Percentiles rank a stretch among this genome's conserved stretches.
Evolutionary conservation across 768 basidiomycete genomes (phyloP).

Genomic region (Boletus sp.): DNA sequence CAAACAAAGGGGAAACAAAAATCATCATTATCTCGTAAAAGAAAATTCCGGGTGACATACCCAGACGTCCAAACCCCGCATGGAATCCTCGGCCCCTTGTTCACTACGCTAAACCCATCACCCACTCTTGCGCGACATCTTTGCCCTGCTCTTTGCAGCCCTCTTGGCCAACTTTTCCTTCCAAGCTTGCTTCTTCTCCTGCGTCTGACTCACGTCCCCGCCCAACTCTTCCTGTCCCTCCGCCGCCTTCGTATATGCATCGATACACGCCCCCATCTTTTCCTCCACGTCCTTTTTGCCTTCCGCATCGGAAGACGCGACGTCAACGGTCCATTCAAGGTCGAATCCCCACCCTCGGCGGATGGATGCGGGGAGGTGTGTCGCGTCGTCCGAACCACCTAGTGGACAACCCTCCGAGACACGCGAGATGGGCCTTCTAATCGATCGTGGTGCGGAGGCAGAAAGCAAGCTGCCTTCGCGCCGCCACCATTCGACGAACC

Average conservation of each 20-base stretch:
- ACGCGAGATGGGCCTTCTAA: background rate
- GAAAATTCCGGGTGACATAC: conserved; percentile 8
- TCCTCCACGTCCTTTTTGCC: conserved; percentile 42
- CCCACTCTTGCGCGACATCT: conserved; percentile 22
- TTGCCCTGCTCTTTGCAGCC: conserved; percentile 32
- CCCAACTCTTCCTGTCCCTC: conserved; percentile 53
- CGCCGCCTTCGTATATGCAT: conserved; percentile 42
- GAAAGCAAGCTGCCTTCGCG: conserved; percentile 61
- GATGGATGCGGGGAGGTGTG: conserved; percentile 1
- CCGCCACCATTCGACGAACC: conserved; percentile 89
- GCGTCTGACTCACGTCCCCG: conserved; percentile 62
- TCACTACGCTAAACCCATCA: conserved; percentile 3
- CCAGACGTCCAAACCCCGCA: background rate
- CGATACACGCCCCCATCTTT: conserved; percentile 72
- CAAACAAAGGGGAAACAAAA: background rate
- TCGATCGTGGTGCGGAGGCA: conserved; percentile 38
- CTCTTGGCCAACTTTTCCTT: conserved; percentile 39
- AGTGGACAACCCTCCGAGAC: background rate
- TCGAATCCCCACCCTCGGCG: conserved; percentile 84
- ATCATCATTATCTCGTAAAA: conserved; percentile 2
- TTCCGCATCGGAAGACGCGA: background rate
- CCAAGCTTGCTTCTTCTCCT: conserved; percentile 58
- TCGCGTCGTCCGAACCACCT: background rate
- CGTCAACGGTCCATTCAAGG: conserved; percentile 59
- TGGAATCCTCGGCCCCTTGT: background rate